phyloP scores from a whole-genome alignment of 441 rosid species.

The Bocquillonia castaneifolia region DNA sequence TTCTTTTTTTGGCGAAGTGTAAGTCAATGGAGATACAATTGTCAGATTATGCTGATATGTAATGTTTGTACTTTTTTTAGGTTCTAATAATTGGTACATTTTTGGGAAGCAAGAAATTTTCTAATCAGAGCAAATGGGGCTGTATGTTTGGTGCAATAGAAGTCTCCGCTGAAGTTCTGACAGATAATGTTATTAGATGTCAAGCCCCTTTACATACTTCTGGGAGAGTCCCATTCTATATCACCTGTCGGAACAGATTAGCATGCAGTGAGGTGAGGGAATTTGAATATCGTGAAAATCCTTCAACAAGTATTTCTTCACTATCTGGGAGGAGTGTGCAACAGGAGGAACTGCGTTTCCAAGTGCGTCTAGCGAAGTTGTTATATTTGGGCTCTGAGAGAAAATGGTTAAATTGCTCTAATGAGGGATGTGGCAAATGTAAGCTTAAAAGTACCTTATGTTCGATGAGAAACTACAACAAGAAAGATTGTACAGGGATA shows the following conservation, averaged over 20 bases:
- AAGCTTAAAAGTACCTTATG: constrained; percentile 32
- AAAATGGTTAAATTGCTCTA: constrained; percentile 34
- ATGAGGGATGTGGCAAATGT: constrained; percentile 38
- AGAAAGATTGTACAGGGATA: constrained; percentile 18
- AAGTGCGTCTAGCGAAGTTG: constrained; percentile 42
- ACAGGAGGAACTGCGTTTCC: constrained; percentile 34
- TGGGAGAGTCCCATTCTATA: constrained; percentile 58
- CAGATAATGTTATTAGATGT: constrained; percentile 46
- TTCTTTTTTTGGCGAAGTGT: no score
- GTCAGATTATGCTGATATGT: constrained; percentile 16
- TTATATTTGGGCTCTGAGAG: constrained; percentile 25
- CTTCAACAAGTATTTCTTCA: constrained; percentile 22
- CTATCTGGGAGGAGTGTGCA: constrained; percentile 13
- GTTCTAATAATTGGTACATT: constrained; percentile 53
- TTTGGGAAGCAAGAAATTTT: constrained; percentile 42
- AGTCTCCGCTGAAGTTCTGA: constrained; percentile 59
- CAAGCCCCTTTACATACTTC: constrained; percentile 49
- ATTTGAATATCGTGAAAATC: constrained; percentile 54
- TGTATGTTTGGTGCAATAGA: constrained; percentile 79
- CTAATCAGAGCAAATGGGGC: constrained; percentile 41
- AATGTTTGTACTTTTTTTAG: constrained; percentile 29
- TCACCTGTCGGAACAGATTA: constrained; percentile 59
- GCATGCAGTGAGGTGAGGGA: constrained; percentile 79
- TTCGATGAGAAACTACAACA: constrained; percentile 22
- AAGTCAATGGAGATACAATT: background rate